Evolutionary conservation across 2,329 filamentous ascomycete genomes (phyloP).

Genomic region (Colletotrichum spaethianum): DNA sequence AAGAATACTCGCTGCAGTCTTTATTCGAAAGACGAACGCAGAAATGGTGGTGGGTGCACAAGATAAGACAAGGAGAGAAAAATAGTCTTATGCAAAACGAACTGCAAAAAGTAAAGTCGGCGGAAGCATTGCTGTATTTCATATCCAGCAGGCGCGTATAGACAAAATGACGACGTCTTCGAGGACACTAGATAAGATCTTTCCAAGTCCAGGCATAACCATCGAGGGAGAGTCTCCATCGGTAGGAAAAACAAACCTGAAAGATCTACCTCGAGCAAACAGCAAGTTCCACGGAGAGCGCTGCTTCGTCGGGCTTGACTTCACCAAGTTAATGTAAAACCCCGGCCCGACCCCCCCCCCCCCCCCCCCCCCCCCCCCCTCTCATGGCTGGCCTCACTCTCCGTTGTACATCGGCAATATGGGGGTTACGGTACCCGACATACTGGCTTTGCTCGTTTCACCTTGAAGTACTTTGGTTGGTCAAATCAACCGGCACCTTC

Average conservation of each 20-base stretch:
- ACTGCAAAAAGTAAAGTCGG: neutral
- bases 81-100: neutral
- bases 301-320: neutral
- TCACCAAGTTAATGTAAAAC: neutral
- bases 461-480: neutral
- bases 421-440: conserved; percentile 6
- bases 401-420: neutral
- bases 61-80: neutral
- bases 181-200: neutral
- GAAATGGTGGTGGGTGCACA: too few relatives aligned
- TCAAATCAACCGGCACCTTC: neutral
- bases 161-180: conserved; percentile 6
- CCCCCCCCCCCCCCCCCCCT: conserved; percentile 2
- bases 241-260: conserved; percentile 5
- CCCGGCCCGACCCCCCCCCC: conserved; percentile 4
- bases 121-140: conserved; percentile 8
- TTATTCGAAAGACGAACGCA: too few relatives aligned
- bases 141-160: neutral
- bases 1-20: too few relatives aligned
- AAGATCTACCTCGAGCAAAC: conserved; percentile 1
- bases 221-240: neutral
- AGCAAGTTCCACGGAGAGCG: neutral
- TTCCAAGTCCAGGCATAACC: neutral
- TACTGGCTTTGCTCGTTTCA: neutral
- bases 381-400: neutral